Conservation (phyloP, 257 asterid genomes). For the Solanum verrucosum region DNA sequence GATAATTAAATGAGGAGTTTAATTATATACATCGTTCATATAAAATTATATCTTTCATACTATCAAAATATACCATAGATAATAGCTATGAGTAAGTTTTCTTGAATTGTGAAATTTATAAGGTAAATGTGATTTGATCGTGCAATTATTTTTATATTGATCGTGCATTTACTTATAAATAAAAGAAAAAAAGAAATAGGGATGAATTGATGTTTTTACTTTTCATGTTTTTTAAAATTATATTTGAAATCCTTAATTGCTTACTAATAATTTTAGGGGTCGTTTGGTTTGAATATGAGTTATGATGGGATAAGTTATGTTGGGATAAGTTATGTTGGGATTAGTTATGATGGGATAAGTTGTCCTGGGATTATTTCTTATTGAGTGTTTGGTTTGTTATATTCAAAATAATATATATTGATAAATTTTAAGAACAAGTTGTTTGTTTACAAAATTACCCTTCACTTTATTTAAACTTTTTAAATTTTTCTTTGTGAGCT, state of each 20-base stretch:
- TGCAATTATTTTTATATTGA: not conserved
- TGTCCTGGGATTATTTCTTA: too few species aligned
- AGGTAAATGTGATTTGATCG: not conserved
- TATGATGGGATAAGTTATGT: too few species aligned
- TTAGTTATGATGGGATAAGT: too few species aligned
- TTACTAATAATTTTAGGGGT: not conserved
- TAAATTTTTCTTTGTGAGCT: too few species aligned
- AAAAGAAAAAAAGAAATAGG: not conserved
- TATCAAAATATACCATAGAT: not conserved
- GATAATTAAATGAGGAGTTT: not conserved
- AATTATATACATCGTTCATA: not conserved
- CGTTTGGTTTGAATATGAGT: too few species aligned
- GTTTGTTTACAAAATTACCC: too few species aligned
- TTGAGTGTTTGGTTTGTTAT: too few species aligned
- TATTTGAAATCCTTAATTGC: not conserved
- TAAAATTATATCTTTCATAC: not conserved
- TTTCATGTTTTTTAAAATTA: not conserved
- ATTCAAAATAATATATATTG: too few species aligned
- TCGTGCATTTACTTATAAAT: not conserved
- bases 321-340: too few species aligned
- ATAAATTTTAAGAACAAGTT: too few species aligned
- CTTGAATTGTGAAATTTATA: not conserved
- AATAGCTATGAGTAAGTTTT: not conserved
- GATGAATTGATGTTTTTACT: not conserved
- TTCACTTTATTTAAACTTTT: too few species aligned